Base-by-base conservation (phyloP, 306 rosid genomes). In the Sindora glabra region DNA sequence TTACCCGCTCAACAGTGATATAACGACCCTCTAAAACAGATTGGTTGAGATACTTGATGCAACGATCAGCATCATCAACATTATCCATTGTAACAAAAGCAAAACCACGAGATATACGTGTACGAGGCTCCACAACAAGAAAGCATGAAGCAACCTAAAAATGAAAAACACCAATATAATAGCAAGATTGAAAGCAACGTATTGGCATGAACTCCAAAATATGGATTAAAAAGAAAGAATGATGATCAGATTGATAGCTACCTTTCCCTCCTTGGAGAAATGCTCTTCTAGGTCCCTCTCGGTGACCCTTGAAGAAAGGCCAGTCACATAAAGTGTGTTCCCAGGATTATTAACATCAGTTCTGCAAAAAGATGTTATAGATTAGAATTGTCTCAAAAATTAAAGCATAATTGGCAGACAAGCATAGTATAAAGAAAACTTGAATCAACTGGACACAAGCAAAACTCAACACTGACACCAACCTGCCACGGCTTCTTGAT, bases 181-280 rank as follows among this genome's bases (percentile, higher is more conserved):
- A 74, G 45, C 49, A 54, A n/a, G 45, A 10, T 46, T 32, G 18
- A 12, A 36, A 27, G 27, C 11, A 8, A 12, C 23, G 7, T 6
- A 36, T 1, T 0, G 2, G 27, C 42, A 11, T 4, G 30, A 65
- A 29, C 10, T 36, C 39, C 13, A 12, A 5, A 10, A 6, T 1
- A 3, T 4, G 12, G 2, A 47, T 5, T 23, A 33, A 33, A 42
- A 22, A 47, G 13, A 23, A 6, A 14, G 8, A 6, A 25, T 27
- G 46, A 45, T 38, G 42, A 51, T 32, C 18, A 34, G 37, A 23
- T 54, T 50, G 8, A 64, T 21, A 66, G 68, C 23, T 14, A 92
- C 99, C 84, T 94, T 94, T 65, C 99, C 99, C 72, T 94, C 97
- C 65, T 86, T 94, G 10, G 94, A 71, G 66, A 94, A 94, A 70